These are phyloP conservation scores for Brassica carinata DNA, from an alignment of 345 rosid species.

Conservation along the genomic window DNA sequence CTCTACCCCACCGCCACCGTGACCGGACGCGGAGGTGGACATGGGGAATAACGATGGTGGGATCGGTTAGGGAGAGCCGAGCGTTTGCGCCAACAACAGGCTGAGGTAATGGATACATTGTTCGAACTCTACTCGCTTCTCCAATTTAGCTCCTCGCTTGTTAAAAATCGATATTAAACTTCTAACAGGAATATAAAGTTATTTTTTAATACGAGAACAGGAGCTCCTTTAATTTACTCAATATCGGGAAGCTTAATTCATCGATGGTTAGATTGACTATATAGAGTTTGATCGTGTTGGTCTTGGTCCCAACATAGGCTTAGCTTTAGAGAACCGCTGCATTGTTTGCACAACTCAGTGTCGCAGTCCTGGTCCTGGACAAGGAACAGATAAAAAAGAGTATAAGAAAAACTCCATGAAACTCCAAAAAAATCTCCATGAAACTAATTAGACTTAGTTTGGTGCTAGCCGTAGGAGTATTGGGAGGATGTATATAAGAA, in stretches of 20 bases:
- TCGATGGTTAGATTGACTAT: not conserved
- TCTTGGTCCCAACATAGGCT: not conserved
- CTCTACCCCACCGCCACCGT: not conserved
- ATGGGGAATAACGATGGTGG: conserved; percentile 98
- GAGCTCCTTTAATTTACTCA: not conserved
- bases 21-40: conserved; percentile 49
- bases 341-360: not conserved
- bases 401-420: not conserved
- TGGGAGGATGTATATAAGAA: not conserved
- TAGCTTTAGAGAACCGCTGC: not conserved
- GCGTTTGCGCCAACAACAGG: conserved; percentile 74
- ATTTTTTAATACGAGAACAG: not conserved
- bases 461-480: conserved; percentile 10
- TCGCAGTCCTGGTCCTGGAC: not conserved
- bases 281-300: not conserved
- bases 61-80: conserved; percentile 97
- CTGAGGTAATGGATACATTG: conserved; percentile 38
- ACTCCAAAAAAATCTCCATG: not conserved
- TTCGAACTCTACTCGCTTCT: not conserved
- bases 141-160: conserved; percentile 5
- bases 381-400: not conserved
- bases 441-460: not conserved
- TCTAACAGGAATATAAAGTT: not conserved
- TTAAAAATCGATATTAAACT: not conserved
- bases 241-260: not conserved